Conservation (phyloP, 108 stramenopile genomes). For the Skeletonema tropicum region DNA sequence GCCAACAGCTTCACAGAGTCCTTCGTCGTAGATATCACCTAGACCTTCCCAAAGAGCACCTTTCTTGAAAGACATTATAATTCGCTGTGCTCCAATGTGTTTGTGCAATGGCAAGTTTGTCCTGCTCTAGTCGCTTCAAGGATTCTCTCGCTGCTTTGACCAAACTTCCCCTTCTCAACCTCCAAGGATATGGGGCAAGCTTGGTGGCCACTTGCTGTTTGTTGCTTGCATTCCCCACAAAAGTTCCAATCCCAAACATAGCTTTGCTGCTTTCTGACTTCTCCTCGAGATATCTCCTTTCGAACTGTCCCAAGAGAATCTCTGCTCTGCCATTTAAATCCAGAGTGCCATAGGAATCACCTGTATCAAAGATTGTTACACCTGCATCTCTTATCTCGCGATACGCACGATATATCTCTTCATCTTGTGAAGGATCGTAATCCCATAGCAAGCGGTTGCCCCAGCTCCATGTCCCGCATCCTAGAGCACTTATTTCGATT, state of each 20-base stretch:
- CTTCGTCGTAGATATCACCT: conserved; percentile 77
- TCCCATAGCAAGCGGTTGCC: conserved; percentile 82
- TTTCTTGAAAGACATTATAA: conserved; percentile 84
- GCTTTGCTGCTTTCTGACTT: conserved; percentile 7
- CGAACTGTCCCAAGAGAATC: conserved; percentile 77
- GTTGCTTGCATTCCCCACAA: conserved; percentile 32
- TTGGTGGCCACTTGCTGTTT: conserved; percentile 87
- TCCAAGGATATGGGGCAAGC: conserved; percentile 89
- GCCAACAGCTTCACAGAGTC: conserved; percentile 81
- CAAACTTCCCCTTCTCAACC: conserved; percentile 66
- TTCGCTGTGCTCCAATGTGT: conserved; percentile 87
- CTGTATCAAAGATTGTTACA: conserved; percentile 87
- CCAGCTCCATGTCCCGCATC: conserved; percentile 88
- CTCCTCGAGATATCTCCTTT: conserved; percentile 69
- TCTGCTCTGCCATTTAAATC: conserved; percentile 87
- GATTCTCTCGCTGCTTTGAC: conserved; percentile 72
- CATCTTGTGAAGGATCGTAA: conserved; percentile 83
- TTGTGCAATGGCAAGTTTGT: conserved; percentile 78
- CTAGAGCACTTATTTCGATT: conserved; percentile 65
- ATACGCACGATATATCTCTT: conserved; percentile 78
- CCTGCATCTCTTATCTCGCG: conserved; percentile 70
- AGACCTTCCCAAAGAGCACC: conserved; percentile 84
- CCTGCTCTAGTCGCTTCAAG: conserved; percentile 70
- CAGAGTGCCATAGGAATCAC: conserved; percentile 84
- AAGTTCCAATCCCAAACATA: conserved; percentile 34